These are phyloP conservation scores for Pseudogymnoascus sp. DNA, from an alignment of 2,329 filamentous ascomycete genomes.

Conservation along the genomic window DNA sequence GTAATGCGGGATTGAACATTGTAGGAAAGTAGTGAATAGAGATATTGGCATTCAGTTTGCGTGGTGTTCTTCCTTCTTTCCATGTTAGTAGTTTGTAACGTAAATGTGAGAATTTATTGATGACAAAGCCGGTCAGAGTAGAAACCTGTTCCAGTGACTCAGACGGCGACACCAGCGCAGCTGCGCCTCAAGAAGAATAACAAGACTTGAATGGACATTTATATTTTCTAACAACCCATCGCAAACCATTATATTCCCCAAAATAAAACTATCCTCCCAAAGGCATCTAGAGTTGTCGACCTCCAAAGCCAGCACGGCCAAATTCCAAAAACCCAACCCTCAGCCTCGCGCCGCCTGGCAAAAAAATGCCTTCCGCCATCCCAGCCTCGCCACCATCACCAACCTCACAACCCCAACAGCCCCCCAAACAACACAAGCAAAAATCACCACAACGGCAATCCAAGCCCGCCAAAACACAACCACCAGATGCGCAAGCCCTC, in stretches of 20 bases:
- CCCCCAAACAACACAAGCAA: background rate
- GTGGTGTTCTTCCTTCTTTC: background rate
- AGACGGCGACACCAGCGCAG: background rate
- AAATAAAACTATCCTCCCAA: background rate
- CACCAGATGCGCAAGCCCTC: background rate
- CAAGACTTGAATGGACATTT: background rate
- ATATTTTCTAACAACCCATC: background rate
- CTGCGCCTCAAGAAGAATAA: background rate
- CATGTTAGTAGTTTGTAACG: background rate
- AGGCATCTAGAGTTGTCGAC: background rate
- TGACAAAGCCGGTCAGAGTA: background rate
- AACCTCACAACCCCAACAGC: background rate
- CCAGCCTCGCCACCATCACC: background rate
- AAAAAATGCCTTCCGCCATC: background rate
- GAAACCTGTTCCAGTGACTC: background rate
- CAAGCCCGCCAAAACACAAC: background rate
- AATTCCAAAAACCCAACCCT: background rate
- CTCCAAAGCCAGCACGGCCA: background rate
- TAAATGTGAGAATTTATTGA: background rate
- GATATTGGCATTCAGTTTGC: background rate
- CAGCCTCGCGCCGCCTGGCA: background rate
- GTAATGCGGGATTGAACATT: background rate
- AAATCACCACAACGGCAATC: background rate
- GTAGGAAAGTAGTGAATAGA: background rate
- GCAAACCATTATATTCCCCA: background rate